A percentile compares a stretch with the other conserved stretches of the same genome.
phyloP scores from a whole-genome alignment of 1,284 basidiomycete species.

The Marasmius sp. region DNA sequence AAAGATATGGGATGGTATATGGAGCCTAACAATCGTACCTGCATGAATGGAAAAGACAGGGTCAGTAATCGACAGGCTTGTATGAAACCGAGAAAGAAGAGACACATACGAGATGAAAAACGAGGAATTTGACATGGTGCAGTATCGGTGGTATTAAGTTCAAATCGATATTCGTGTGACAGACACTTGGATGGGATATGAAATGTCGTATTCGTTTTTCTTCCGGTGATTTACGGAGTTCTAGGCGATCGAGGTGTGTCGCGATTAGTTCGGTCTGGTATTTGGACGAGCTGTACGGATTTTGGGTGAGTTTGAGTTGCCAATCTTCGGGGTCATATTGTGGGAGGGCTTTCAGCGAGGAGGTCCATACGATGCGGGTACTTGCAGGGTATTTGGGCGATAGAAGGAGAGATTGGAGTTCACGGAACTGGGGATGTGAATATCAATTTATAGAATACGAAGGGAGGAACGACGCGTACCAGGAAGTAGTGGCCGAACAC shows the following conservation, averaged over 20 bases:
- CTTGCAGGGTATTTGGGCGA: constrained; percentile 39
- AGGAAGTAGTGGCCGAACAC: constrained; percentile 82
- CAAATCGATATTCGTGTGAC: constrained; percentile 63
- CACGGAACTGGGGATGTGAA: constrained; percentile 50
- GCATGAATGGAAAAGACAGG: not conserved
- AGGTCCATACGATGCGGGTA: constrained; percentile 79
- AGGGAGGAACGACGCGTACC: constrained; percentile 44
- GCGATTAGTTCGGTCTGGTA: constrained; percentile 79
- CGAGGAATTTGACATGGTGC: constrained; percentile 52
- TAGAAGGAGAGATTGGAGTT: constrained; percentile 50
- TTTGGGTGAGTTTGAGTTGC: constrained; percentile 63
- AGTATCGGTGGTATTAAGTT: constrained; percentile 50
- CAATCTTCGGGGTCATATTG: constrained; percentile 67
- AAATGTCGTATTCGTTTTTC: constrained; percentile 55
- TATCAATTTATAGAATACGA: not conserved
- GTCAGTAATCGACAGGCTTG: not conserved
- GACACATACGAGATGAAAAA: constrained; percentile 71
- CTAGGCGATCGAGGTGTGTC: constrained; percentile 50
- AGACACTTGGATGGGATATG: constrained; percentile 74
- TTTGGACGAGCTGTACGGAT: constrained; percentile 77
- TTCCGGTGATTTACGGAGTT: constrained; percentile 28
- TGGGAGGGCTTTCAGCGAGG: constrained; percentile 66
- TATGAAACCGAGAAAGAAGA: not conserved
- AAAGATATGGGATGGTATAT: constrained; percentile 58
- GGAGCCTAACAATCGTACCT: constrained; percentile 72